Conservation (phyloP, 2,329 filamentous ascomycete genomes). For the Talaromyces funiculosus region DNA sequence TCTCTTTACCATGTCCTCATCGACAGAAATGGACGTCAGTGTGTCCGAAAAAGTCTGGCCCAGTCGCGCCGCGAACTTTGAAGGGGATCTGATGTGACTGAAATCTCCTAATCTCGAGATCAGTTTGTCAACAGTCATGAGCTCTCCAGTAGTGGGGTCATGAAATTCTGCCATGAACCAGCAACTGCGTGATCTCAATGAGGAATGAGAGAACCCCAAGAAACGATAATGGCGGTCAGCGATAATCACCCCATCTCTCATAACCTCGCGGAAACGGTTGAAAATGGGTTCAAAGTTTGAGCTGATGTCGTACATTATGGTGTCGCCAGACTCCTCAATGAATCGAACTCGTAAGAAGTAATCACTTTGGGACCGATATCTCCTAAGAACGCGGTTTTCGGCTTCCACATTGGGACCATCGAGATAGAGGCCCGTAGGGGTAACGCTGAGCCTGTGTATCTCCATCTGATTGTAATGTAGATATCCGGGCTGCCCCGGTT, state of each 20-base stretch:
- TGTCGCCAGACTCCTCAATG: slow-evolving; percentile 23
- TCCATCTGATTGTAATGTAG: slow-evolving; percentile 37
- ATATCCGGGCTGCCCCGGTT: slow-evolving; percentile 9
- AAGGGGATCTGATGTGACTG: slow-evolving; percentile 46
- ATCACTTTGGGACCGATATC: slow-evolving; percentile 22
- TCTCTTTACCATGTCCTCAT: slow-evolving; percentile 18
- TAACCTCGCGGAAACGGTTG: slow-evolving; percentile 54
- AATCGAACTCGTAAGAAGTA: slow-evolving; percentile 24
- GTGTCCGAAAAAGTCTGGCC: slow-evolving; percentile 71
- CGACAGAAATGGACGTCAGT: slow-evolving; percentile 54
- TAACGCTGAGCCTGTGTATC: slow-evolving; percentile 54
- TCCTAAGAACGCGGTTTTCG: slow-evolving; percentile 26
- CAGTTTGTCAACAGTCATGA: slow-evolving; percentile 34
- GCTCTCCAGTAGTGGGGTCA: slow-evolving; percentile 19
- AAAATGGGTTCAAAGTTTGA: slow-evolving; percentile 20
- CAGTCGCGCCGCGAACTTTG: slow-evolving; percentile 55
- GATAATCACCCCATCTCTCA: slow-evolving; percentile 57
- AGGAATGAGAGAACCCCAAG: slow-evolving; percentile 75
- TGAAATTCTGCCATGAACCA: slow-evolving; percentile 56
- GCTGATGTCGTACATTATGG: slow-evolving; percentile 18
- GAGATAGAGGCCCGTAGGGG: slow-evolving; percentile 52
- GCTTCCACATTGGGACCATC: slow-evolving; percentile 51
- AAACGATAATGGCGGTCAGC: slow-evolving; percentile 61
- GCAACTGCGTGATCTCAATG: slow-evolving; percentile 61
- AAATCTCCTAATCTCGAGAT: slow-evolving; percentile 48